Base-by-base conservation (phyloP, 306 rosid genomes). In the Pueraria montana region DNA sequence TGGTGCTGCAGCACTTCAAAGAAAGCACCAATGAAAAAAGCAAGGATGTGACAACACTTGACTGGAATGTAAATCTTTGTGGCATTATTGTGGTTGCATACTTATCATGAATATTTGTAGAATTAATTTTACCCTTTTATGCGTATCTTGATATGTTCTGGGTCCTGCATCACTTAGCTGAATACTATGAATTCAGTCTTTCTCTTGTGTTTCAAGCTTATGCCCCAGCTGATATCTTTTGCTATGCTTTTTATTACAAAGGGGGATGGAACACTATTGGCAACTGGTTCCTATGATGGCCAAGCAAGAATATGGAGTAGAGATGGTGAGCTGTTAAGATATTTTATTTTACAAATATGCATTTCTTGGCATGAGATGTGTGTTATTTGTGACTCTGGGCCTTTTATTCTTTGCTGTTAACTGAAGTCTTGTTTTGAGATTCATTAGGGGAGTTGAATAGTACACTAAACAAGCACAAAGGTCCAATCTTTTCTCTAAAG, bases 231-330 rank as follows among this genome's bases (percentile, higher is more conserved):
- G 32, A 79, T 43, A 61, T 80, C 52, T 70, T 80, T 21, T 13
- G 4, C 59, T 21, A 63, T 10, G 26, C 36, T 62, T 63, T 79
- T 53, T 78, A 38, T 74, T 62, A 53, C 49, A 34, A 65, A 91
- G 93, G 90, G 86, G 24, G 93, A 91, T 12, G 95, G 95, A 52
- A 89, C 90, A 9, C 82, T 91, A 66, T 87, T 91, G 72, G 95
- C 95, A 67, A 89, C 95, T 8, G 95, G 95, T 72, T 91, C 95
- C 45, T 89, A 91, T 46, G 95, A 91, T 86, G 95, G 95, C 45
- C 95, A 91, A 81, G 93, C 95, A 83, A 89, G 93, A 87, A 89
- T 91, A 66, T 91, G 93, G 95, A 76, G 84, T 66, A 88, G 74
- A 62, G 89, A 91, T 78, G 95, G 95, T 91, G 86, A 76, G 91